phyloP scores from a whole-genome alignment of 2,329 filamentous ascomycete species.

The Epichloe hybrida region DNA sequence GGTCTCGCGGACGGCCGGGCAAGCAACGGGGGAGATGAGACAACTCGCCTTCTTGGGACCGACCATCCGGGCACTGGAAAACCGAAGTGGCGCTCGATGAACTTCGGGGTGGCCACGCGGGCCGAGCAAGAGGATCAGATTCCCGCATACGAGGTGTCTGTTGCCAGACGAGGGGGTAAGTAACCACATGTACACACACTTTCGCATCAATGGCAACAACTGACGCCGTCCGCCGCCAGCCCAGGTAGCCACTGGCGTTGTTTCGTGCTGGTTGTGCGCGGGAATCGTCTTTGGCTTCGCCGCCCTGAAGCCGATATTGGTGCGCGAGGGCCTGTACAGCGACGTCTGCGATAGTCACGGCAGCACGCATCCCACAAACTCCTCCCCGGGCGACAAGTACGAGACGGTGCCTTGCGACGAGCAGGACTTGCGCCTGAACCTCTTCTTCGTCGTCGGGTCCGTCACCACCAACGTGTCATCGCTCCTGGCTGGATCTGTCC shows the following conservation, averaged over 20 bases:
- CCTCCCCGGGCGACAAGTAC: constrained; percentile 11
- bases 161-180: neutral
- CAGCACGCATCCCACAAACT: neutral
- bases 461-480: constrained; percentile 81
- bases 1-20: neutral
- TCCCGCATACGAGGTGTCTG: neutral
- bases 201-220: neutral
- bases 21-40: neutral
- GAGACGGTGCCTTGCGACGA: constrained; percentile 27
- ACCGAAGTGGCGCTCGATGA: neutral
- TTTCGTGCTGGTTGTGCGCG: constrained; percentile 55
- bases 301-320: constrained; percentile 68
- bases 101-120: neutral
- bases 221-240: constrained; percentile 7
- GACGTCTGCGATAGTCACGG: constrained; percentile 35
- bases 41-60: neutral
- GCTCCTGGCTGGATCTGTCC: constrained; percentile 69
- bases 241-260: constrained; percentile 17
- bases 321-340: constrained; percentile 57
- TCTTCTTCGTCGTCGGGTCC: constrained; percentile 87
- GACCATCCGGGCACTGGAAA: neutral
- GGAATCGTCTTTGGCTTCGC: constrained; percentile 78
- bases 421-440: constrained; percentile 48
- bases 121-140: neutral
- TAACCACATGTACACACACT: no score